Evolutionary conservation across 805 yeast genomes (phyloP).

Genomic region (Candida oleophila): DNA sequence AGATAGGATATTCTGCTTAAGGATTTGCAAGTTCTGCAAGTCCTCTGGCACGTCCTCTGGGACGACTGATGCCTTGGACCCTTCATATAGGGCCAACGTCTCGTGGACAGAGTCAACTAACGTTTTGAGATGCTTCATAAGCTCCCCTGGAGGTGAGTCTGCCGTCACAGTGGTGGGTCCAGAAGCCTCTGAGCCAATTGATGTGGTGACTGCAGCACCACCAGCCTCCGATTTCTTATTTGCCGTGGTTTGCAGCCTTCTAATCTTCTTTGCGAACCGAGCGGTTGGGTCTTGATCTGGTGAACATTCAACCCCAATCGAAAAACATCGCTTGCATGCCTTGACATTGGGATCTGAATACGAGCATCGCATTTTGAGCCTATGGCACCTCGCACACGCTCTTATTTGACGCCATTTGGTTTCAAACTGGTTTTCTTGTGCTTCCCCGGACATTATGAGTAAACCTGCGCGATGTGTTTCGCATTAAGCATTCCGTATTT

Average conservation of each 20-base stretch:
- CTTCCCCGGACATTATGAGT: neutral
- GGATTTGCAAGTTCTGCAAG: neutral
- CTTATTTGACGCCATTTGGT: slow-evolving; percentile 45
- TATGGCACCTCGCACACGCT: slow-evolving; percentile 57
- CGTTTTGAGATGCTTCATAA: neutral
- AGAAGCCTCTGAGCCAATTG: neutral
- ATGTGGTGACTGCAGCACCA: neutral
- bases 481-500: neutral
- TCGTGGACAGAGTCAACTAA: neutral
- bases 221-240: slow-evolving; percentile 16
- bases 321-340: slow-evolving; percentile 47
- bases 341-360: slow-evolving; percentile 45
- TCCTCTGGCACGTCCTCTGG: neutral
- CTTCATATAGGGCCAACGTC: slow-evolving; percentile 1
- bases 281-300: slow-evolving; percentile 53
- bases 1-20: neutral
- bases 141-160: neutral
- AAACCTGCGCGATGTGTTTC: neutral
- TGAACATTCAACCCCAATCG: slow-evolving; percentile 46
- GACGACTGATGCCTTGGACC: neutral
- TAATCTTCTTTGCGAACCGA: slow-evolving; percentile 32
- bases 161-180: neutral
- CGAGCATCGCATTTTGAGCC: slow-evolving; percentile 52
- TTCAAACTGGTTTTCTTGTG: slow-evolving; percentile 29
- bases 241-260: slow-evolving; percentile 18